phyloP scores from a whole-genome alignment of 371 early-diverging fungal genomes.

The Syncephalastrum sp. region DNA sequence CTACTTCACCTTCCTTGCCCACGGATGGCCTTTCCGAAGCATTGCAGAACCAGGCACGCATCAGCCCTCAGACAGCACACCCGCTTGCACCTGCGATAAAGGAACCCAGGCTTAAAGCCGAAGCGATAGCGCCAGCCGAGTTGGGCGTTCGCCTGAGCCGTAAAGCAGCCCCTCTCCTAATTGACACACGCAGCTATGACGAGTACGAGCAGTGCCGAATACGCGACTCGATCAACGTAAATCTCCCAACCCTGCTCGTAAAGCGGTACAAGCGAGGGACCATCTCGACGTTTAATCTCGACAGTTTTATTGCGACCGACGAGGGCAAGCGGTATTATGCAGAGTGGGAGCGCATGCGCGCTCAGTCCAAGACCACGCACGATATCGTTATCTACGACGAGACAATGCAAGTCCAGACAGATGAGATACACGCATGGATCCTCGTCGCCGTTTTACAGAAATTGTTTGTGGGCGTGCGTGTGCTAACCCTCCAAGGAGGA shows the following conservation, averaged over 20 bases:
- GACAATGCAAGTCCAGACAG: constrained; percentile 32
- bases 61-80: neutral
- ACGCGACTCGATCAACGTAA: constrained; percentile 52
- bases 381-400: constrained; percentile 54
- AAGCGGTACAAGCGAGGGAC: constrained; percentile 61
- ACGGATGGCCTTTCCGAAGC: constrained; percentile 6
- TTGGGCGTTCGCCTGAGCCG: neutral
- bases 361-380: constrained; percentile 8
- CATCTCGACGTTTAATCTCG: constrained; percentile 56
- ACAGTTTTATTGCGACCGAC: constrained; percentile 61
- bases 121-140: neutral
- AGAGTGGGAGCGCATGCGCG: constrained; percentile 18
- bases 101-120: neutral
- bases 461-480: constrained; percentile 12
- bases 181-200: constrained; percentile 41
- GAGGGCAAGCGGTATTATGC: constrained; percentile 45
- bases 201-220: constrained; percentile 35
- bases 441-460: constrained; percentile 45
- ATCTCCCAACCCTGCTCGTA: constrained; percentile 54
- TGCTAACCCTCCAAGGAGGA: neutral
- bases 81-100: neutral
- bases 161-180: constrained; percentile 28
- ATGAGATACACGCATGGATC: constrained; percentile 47
- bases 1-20: neutral
- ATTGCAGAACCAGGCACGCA: constrained; percentile 8